A percentile compares a stretch with the other conserved stretches of the same genome.
phyloP scores from a whole-genome alignment of 768 basidiomycete genomes.

The Leccinum ochraceum region DNA sequence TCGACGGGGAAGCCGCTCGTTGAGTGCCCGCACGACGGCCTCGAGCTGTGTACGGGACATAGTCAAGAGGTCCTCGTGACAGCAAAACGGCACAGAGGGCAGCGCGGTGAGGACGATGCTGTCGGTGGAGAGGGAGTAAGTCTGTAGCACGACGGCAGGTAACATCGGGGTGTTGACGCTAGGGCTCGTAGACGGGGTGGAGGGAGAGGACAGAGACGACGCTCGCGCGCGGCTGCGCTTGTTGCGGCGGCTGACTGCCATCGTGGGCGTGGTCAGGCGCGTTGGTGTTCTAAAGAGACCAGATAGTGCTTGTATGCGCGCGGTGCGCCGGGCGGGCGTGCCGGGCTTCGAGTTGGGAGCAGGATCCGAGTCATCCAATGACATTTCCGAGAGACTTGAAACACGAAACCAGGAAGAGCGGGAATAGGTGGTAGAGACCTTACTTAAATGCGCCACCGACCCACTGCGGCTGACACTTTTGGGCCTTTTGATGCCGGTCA shows the following conservation, averaged over 20 bases:
- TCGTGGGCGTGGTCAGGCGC: conserved; percentile 26
- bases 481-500: background rate
- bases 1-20: conserved; percentile 52
- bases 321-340: conserved; percentile 13
- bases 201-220: conserved; percentile 7
- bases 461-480: conserved; percentile 10
- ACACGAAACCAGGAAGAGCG: background rate
- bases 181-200: conserved; percentile 12
- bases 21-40: conserved; percentile 53
- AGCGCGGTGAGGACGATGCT: conserved; percentile 66
- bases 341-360: background rate
- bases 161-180: conserved; percentile 3
- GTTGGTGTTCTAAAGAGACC: conserved; percentile 28
- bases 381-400: conserved; percentile 12
- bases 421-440: background rate
- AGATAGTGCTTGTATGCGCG: conserved; percentile 18
- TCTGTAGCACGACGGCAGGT: conserved; percentile 58
- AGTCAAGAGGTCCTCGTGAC: conserved; percentile 68
- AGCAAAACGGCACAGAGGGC: conserved; percentile 62
- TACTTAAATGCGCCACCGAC: conserved; percentile 5
- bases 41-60: conserved; percentile 60
- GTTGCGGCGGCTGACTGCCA: conserved; percentile 15
- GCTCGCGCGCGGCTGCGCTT: conserved; percentile 22
- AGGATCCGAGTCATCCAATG: background rate
- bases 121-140: conserved; percentile 49